Evolutionary conservation across 257 asterid genomes (phyloP), one percentile per base, ranked within the genome.

Genomic region (Petunia secreta): DNA sequence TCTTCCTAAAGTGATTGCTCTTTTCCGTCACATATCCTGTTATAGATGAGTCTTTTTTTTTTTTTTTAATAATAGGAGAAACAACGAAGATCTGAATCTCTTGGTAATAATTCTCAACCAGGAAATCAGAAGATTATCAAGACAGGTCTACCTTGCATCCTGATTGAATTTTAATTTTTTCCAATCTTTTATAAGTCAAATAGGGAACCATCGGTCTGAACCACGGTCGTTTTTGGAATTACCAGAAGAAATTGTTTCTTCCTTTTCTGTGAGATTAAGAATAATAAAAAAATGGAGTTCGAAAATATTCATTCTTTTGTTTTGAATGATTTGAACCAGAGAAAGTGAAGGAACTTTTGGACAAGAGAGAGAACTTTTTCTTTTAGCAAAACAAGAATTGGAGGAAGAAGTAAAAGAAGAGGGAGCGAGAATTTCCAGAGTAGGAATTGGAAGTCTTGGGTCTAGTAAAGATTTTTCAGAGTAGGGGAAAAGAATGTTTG

Each of bases 81-180:
- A 80, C 87, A 85, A 88, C 65, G 99, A 93, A 83, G 99, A 95
- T 84, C 81, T 92, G 78, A 84, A 90, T 86, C 92, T 93, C 71
- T 89, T 91, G 39, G 91, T 94, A 15, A 87, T 83, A 37, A 92
- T 95, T 82, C 92, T 95, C 84, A 95, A 95, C 90, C 98, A 95
- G 87, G 99, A 95, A 84, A 88, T 92, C 81, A 90, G 91, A 88
- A 93, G 90, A 89, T 87, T 95, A 84, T 93, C 98, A 79, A 89
- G 90, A 68, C 99, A 95, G 98, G 98, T 93, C 78, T 43, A 40
- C 85, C 38, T 64, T 69, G 80, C 57, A 60, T 39, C 80, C 63
- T n/a, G 39, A 16, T 50, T 43, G 44, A 67, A 15, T 75, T 77
- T 66, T 68, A 74, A 40, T 68, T 39, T 62, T 48, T 48, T 4